Evolutionary conservation across 768 basidiomycete species (phyloP).

Genomic region (Lyophyllum decastes): DNA sequence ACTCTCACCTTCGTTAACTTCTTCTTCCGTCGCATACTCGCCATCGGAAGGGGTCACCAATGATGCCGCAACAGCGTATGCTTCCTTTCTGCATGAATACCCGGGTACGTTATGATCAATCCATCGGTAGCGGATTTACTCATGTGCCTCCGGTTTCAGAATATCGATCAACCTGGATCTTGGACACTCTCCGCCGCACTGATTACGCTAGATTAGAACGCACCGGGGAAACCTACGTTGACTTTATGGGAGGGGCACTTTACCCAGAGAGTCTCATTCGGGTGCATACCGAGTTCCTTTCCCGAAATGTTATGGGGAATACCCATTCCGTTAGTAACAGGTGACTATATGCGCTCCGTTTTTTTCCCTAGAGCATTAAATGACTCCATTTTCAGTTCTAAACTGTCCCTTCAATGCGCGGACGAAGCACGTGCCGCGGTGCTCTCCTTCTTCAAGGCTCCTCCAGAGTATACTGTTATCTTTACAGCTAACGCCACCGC

Average conservation of each 20-base stretch:
- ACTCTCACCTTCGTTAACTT: constrained; percentile 21
- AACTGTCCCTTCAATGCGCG: constrained; percentile 64
- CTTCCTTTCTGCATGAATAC: constrained; percentile 46
- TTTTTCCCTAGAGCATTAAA: neutral
- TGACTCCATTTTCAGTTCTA: constrained; percentile 49
- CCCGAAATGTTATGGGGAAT: constrained; percentile 70
- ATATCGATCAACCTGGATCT: constrained; percentile 68
- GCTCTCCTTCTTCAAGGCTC: constrained; percentile 75
- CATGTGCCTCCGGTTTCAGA: constrained; percentile 32
- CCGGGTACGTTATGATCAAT: constrained; percentile 29
- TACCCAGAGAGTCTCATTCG: constrained; percentile 79
- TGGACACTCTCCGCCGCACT: constrained; percentile 65
- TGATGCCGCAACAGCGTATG: constrained; percentile 44
- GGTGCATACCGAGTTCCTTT: constrained; percentile 71
- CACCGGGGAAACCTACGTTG: constrained; percentile 74
- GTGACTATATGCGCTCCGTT: constrained; percentile 45
- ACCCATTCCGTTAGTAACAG: constrained; percentile 84
- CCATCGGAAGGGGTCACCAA: constrained; percentile 29
- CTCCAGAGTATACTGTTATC: constrained; percentile 75
- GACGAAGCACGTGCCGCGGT: constrained; percentile 72
- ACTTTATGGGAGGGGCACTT: constrained; percentile 84
- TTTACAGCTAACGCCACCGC: constrained; percentile 82
- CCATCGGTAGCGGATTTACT: constrained; percentile 3
- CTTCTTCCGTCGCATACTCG: constrained; percentile 26
- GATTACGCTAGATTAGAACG: constrained; percentile 64